Conservation (phyloP, 441 rosid species). For the Sinapis alba region DNA sequence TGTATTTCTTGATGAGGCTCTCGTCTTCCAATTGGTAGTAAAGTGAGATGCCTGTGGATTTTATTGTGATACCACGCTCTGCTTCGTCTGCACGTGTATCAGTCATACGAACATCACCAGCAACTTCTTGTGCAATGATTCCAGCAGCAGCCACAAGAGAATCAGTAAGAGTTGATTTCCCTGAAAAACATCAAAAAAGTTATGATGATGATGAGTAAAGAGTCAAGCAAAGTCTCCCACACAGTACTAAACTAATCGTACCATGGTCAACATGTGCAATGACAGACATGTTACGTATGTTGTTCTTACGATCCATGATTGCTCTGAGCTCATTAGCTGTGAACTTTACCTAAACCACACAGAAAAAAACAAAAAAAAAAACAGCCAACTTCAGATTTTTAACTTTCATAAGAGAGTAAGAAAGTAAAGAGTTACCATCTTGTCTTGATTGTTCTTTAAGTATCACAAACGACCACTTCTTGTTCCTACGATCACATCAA, state of each 20-base stretch:
- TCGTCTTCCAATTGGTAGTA: slow-evolving; percentile 17
- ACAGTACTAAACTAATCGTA: no score
- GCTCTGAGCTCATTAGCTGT: no score
- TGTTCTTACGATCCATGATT: no score
- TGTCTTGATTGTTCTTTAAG: neutral
- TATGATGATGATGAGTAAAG: no score
- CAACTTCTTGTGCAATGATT: slow-evolving; percentile 24
- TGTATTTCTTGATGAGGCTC: slow-evolving; percentile 3
- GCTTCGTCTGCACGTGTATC: slow-evolving; percentile 31
- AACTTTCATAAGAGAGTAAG: neutral
- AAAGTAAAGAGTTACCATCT: neutral
- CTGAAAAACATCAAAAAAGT: neutral
- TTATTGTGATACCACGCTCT: slow-evolving; percentile 30
- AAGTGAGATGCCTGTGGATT: slow-evolving; percentile 32
- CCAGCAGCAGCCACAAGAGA: slow-evolving; percentile 31
- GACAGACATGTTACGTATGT: no score
- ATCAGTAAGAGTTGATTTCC: slow-evolving; percentile 28
- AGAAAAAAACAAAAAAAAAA: no score
- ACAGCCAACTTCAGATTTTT: no score
- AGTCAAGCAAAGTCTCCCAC: neutral
- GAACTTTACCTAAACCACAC: no score
- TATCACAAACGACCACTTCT: neutral
- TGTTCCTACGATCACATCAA: neutral
- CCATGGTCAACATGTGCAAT: no score
- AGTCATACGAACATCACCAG: slow-evolving; percentile 34